Percentiles rank a stretch among this genome's conserved stretches.
Conservation (phyloP, 2,329 filamentous ascomycete genomes). For the Monilinia fructigena region DNA sequence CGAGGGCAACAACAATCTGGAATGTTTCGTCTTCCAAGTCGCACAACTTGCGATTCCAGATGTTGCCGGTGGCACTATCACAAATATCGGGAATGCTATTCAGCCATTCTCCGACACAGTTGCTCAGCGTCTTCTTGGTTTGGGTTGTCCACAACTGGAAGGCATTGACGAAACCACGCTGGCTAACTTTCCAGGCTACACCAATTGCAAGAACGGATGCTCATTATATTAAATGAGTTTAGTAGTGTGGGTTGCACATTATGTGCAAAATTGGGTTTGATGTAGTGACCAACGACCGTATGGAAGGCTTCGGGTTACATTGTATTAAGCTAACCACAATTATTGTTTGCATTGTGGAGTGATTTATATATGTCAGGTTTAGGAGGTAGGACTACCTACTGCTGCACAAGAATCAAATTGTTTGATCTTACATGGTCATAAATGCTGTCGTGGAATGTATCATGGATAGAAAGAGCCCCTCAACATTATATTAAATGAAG, state of each 20-base stretch:
- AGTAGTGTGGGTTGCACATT: background rate
- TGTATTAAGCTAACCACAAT: background rate
- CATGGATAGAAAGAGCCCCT: background rate
- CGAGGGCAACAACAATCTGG: conserved; percentile 49
- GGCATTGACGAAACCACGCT: conserved; percentile 4
- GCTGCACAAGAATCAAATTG: no score
- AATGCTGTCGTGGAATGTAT: background rate
- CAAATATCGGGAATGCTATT: background rate
- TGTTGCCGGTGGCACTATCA: conserved; percentile 34
- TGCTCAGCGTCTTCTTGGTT: conserved; percentile 22
- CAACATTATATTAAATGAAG: background rate
- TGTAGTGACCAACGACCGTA: background rate
- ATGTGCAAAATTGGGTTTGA: background rate
- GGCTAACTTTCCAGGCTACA: conserved; percentile 11
- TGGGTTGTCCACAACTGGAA: conserved; percentile 13
- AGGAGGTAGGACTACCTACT: no score
- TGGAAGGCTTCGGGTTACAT: no score
- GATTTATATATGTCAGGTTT: no score
- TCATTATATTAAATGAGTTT: background rate
- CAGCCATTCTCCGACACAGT: conserved; percentile 10
- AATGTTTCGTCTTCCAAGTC: conserved; percentile 47
- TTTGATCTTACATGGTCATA: background rate
- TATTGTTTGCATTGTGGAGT: background rate
- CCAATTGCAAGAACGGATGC: conserved; percentile 15
- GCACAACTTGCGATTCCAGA: conserved; percentile 46